These are phyloP conservation scores for Mediolabrus comicus DNA, from an alignment of 108 stramenopile genomes.

Conservation along the genomic window DNA sequence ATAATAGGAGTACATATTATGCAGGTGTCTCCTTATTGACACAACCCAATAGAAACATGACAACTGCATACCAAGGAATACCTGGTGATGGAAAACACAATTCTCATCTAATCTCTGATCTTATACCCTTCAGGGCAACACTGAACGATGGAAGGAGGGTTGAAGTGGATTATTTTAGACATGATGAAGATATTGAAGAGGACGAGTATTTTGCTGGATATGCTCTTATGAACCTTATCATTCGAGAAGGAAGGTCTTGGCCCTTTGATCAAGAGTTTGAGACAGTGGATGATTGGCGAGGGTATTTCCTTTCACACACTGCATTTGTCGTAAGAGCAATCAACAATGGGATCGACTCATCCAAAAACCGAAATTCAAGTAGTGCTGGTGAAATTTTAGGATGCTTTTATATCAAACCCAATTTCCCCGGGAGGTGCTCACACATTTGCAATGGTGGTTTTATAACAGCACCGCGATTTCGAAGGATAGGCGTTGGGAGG, in stretches of 20 bases:
- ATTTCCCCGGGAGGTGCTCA: constrained; percentile 61
- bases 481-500: constrained; percentile 47
- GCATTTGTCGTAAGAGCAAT: constrained; percentile 57
- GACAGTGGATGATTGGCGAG: constrained; percentile 40
- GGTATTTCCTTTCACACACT: constrained; percentile 54
- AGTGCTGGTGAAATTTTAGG: constrained; percentile 43
- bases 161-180: constrained; percentile 42
- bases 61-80: constrained; percentile 54
- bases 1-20: too few species aligned
- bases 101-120: constrained; percentile 28
- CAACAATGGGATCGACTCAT: constrained; percentile 42
- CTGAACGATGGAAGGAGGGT: constrained; percentile 35
- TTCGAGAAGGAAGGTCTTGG: constrained; percentile 57
- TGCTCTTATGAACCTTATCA: constrained; percentile 59
- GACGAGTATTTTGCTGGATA: constrained; percentile 52
- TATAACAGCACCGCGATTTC: constrained; percentile 47
- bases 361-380: constrained; percentile 14
- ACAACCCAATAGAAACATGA: constrained; percentile 1
- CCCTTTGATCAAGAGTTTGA: constrained; percentile 55
- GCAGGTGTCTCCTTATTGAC: neutral
- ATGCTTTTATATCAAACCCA: constrained; percentile 66
- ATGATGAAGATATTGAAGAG: constrained; percentile 31
- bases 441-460: constrained; percentile 65
- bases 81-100: constrained; percentile 48
- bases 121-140: constrained; percentile 37